Evolutionary conservation across 306 rosid species (phyloP), one percentile per base, ranked within the genome.

Genomic region (Vachellia collinsii): DNA sequence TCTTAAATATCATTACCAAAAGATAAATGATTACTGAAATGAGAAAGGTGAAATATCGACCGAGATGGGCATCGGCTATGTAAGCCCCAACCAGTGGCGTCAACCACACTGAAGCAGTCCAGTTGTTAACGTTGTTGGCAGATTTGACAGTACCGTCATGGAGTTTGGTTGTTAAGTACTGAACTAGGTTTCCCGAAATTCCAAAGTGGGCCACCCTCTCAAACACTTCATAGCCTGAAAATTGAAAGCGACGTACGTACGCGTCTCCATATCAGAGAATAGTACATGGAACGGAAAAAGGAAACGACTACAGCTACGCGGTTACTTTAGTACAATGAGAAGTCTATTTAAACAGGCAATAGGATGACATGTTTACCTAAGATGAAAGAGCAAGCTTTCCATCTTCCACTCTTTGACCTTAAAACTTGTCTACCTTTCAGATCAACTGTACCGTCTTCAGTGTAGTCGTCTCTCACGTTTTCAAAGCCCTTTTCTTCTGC

Each of bases 201-300:
- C 98, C 97, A n/a, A 84, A 83, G 82, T 81, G 84, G 63, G 98
- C 97, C 92, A 91, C 86, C 86, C 97, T 91, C 78, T 93, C 97
- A 82, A 93, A 87, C 73, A 89, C 83, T 84, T 90, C 94, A 73
- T 90, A 88, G 59, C 87, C 97, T 90, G 22, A 50, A 29, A 29
- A 29, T 29, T 13, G 23, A 69, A 56, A 51, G 1, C 16, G 9
- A 54, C 25, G 25, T n/a, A 19, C 22, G 22, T 19, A 51, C 10
- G 34, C 34, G 34, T 29, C 34, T 29, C 34, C 34, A 29, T 29
- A 11, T 46, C 11, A 46, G 50, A 43, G 11, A 8, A 7, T 43
- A 43, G 11, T 9, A 43, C 34, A 2, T 29, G 34, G 34, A 29
- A 29, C 34, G 34, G 34, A 29, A 2, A 29, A 29, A 29, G 34